Conservation (phyloP, 176 grass and related monocot genomes). For the Ensete ventricosum region DNA sequence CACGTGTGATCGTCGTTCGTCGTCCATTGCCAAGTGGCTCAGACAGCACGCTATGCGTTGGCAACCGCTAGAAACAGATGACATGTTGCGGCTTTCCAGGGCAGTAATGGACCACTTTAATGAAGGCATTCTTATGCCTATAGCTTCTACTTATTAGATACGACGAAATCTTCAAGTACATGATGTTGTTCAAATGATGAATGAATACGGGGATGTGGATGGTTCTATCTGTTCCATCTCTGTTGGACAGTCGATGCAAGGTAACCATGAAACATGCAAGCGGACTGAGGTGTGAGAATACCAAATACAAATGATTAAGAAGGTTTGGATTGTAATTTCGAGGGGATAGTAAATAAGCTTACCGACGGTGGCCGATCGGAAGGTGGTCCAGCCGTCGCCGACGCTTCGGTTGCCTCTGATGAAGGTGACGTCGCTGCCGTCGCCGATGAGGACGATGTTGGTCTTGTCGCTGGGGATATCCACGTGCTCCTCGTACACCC, state of each 20-base stretch:
- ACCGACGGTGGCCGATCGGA: constrained; percentile 18
- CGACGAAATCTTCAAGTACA: too few species aligned
- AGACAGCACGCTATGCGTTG: too few species aligned
- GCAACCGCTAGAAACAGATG: too few species aligned
- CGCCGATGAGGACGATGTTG: constrained; percentile 25
- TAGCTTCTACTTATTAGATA: too few species aligned
- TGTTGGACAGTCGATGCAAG: neutral
- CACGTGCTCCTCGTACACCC: constrained; percentile 21
- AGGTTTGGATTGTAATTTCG: neutral
- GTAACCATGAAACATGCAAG: neutral
- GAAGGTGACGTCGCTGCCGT: constrained; percentile 7
- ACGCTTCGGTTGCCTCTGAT: constrained; percentile 11
- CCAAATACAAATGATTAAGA: neutral
- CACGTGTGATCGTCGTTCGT: neutral
- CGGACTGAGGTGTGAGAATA: neutral
- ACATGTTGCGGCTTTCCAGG: too few species aligned
- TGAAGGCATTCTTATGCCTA: too few species aligned
- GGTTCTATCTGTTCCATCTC: neutral
- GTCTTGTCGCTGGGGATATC: constrained; percentile 7
- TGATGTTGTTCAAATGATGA: neutral
- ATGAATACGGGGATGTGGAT: too few species aligned
- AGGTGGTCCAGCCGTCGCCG: constrained; percentile 24
- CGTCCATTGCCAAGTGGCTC: too few species aligned
- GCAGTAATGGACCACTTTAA: too few species aligned
- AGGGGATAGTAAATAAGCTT: neutral